Conservation (phyloP, 371 early-diverging fungal species). For the Apophysomyces elegans region DNA sequence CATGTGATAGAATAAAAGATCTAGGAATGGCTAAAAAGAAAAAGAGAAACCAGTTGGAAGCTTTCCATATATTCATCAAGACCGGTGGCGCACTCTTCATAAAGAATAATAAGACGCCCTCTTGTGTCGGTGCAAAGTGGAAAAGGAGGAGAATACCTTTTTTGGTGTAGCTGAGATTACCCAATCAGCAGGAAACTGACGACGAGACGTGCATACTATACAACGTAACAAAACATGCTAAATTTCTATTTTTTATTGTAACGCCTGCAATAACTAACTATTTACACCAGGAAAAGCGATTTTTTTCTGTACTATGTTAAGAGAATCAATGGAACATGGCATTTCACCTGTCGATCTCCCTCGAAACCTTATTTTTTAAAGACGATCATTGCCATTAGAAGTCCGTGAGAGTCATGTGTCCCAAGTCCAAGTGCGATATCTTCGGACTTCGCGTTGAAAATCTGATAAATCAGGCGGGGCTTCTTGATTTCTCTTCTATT, state of each 20-base stretch:
- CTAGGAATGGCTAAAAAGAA: no score
- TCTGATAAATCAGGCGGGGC: no score
- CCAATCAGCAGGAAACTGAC: neutral
- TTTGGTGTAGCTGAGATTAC: neutral
- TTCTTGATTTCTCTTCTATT: no score
- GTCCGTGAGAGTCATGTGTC: neutral
- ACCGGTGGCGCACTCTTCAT: neutral
- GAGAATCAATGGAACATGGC: neutral
- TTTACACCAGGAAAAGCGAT: neutral
- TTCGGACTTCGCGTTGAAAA: no score
- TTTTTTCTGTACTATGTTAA: neutral
- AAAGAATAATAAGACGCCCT: neutral
- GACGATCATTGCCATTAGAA: neutral
- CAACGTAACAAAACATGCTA: neutral
- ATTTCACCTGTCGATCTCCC: neutral
- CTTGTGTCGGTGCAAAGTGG: neutral
- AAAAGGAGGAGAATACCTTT: slow-evolving; percentile 7
- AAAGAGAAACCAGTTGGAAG: neutral
- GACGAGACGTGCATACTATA: neutral
- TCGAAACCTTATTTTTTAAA: neutral
- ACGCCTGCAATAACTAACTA: neutral
- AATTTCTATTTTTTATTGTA: neutral
- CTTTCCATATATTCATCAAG: slow-evolving; percentile 2
- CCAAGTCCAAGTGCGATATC: no score
- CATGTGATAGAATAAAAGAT: no score